These are phyloP conservation scores for Leccinum rimulosum DNA, from an alignment of 768 basidiomycete species.

Conservation along the genomic window DNA sequence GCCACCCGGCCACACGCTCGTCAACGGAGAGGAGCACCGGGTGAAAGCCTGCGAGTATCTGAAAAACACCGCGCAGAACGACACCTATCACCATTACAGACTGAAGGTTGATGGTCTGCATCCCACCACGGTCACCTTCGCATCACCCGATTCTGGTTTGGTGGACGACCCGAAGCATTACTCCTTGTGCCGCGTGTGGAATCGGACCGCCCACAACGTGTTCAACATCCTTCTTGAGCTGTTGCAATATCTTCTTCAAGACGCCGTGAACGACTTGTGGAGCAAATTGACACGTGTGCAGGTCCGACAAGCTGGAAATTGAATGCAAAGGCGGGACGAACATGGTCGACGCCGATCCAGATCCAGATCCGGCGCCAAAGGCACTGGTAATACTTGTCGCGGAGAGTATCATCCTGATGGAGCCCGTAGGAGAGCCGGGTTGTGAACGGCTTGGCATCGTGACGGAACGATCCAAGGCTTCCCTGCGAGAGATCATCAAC, in stretches of 20 bases:
- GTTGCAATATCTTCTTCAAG: constrained; percentile 12
- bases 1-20: constrained; percentile 18
- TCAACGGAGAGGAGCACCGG: constrained; percentile 25
- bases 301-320: too few relatives aligned
- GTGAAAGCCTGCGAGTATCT: constrained; percentile 11
- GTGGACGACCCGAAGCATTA: constrained; percentile 6
- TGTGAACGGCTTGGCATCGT: too few relatives aligned
- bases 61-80: background rate
- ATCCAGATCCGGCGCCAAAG: too few relatives aligned
- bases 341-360: too few relatives aligned
- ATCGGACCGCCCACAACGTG: constrained; percentile 10
- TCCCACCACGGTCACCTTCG: constrained; percentile 6
- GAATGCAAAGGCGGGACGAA: too few relatives aligned
- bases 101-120: constrained; percentile 13
- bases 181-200: constrained; percentile 25
- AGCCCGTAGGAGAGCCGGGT: too few relatives aligned
- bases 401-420: too few relatives aligned
- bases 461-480: too few relatives aligned
- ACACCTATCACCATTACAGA: constrained; percentile 5
- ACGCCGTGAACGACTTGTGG: background rate
- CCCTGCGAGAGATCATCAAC: too few relatives aligned
- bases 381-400: too few relatives aligned
- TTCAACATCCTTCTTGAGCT: constrained; percentile 19
- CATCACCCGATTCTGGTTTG: constrained; percentile 1
- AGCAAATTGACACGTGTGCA: too few relatives aligned